These are phyloP conservation scores for Ochetophila trinervis DNA, from an alignment of 306 rosid genomes.

Conservation along the genomic window DNA sequence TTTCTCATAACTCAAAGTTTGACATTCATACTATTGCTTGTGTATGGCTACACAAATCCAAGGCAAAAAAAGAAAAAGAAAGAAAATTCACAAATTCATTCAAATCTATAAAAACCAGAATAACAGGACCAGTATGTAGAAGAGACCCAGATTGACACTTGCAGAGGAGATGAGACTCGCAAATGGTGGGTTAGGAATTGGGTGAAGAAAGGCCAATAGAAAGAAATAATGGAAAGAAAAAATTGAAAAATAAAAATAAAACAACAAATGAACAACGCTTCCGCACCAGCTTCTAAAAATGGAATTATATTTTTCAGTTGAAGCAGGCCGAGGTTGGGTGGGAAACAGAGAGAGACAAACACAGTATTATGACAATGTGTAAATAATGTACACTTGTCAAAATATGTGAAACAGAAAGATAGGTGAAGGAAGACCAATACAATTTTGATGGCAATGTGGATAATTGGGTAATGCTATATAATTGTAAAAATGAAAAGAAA, in stretches of 20 bases:
- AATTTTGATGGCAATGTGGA: neutral
- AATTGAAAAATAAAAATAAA: slow-evolving; percentile 4
- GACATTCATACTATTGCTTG: slow-evolving; percentile 61
- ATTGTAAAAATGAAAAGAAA: slow-evolving; percentile 35
- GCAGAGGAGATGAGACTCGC: slow-evolving; percentile 33
- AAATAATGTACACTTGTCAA: slow-evolving; percentile 83
- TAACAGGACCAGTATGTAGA: slow-evolving; percentile 30
- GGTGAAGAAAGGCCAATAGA: slow-evolving; percentile 22
- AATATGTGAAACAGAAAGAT: slow-evolving; percentile 33
- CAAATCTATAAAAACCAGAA: slow-evolving; percentile 60
- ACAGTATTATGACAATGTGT: slow-evolving; percentile 52
- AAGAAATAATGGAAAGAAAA: no score
- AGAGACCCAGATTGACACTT: slow-evolving; percentile 40
- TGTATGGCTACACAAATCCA: slow-evolving; percentile 49
- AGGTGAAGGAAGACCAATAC: slow-evolving; percentile 26
- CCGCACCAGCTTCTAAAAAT: slow-evolving; percentile 78
- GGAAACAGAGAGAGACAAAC: slow-evolving; percentile 39
- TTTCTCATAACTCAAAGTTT: slow-evolving; percentile 49
- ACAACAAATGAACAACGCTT: slow-evolving; percentile 64
- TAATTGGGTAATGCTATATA: slow-evolving; percentile 30
- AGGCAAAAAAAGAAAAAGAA: slow-evolving; percentile 8
- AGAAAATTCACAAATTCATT: slow-evolving; percentile 38
- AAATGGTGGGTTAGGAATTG: slow-evolving; percentile 34
- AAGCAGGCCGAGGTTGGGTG: slow-evolving; percentile 95
- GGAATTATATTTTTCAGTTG: slow-evolving; percentile 46